phyloP scores from a whole-genome alignment of 306 rosid species.

The Quercus ilex region DNA sequence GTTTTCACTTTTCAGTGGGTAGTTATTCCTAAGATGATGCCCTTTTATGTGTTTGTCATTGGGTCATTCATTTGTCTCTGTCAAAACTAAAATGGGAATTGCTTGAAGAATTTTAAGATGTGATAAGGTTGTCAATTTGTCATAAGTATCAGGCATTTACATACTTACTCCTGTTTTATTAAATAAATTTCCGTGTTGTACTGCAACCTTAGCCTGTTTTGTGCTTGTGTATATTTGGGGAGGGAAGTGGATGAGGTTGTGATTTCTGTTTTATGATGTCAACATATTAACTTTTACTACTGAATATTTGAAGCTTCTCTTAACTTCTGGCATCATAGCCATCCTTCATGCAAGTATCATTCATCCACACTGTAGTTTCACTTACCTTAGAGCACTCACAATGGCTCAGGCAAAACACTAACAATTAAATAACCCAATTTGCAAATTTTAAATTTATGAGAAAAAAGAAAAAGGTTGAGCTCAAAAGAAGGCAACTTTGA shows the following conservation, averaged over 20 bases:
- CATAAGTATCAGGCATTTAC: neutral
- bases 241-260: neutral
- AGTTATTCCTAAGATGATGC: neutral
- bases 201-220: neutral
- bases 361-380: neutral
- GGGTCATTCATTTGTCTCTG: neutral
- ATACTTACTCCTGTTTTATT: neutral
- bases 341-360: neutral
- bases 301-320: neutral
- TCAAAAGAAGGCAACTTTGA: slow-evolving; percentile 19
- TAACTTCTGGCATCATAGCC: neutral
- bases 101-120: neutral
- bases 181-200: neutral
- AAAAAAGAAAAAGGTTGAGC: slow-evolving; percentile 1
- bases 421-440: slow-evolving; percentile 9
- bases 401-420: neutral
- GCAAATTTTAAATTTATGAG: neutral
- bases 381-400: neutral
- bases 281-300: neutral
- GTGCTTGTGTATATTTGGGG: neutral
- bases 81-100: neutral
- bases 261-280: neutral
- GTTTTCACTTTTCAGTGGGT: neutral
- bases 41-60: neutral
- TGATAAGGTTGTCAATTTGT: neutral